Evolutionary conservation across 2,329 filamentous ascomycete genomes (phyloP), one percentile per base, ranked within the genome.

Genomic region (Pseudogymnoascus sp.): DNA sequence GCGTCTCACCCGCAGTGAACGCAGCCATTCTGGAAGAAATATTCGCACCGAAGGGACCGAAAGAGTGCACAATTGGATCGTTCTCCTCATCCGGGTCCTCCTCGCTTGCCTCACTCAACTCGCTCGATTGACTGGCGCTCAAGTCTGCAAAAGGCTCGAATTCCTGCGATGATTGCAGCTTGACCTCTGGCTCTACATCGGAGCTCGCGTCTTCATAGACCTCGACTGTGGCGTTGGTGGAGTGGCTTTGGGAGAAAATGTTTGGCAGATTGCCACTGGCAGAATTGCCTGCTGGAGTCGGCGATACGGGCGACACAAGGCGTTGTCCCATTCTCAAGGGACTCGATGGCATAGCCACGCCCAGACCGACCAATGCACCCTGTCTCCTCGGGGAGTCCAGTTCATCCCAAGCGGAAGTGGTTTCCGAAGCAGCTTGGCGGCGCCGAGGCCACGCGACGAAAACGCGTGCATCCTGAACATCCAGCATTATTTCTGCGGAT

Each of bases 391-490:
- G 70, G 37, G 77, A 71, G 71, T 76, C 66, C 65, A 77, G 75
- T 53, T 81, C 79, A 66, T 93, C 90, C 82, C 89, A 92, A 10
- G 82, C 85, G n/a, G 85, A 87, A 68, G 90, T 87, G 8, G 86
- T 82, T 71, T 76, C 71, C 64, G 72, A 76, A 69, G 76, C 82
- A 75, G 72, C 79, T 46, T 70, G 69, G 44, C 67, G 66, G 75
- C 78, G 83, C 77, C 73, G 81, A 50, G 95, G 95, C 93, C 95
- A 97, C 72, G 88, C 86, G 66, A 99, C 80, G 75, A 96, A 82
- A 50, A 97, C 91, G 67, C 95, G 89, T 62, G 92, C 88, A 73
- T 96, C 93, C 71, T 96, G 91, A 44, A 97, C 92, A 74, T 97
- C 93, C 67, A 99, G 79, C 86, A 99, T 96, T 74, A 99, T 92